phyloP scores from a whole-genome alignment of 129 eudicot genomes.

The Flaveria bidentis region DNA sequence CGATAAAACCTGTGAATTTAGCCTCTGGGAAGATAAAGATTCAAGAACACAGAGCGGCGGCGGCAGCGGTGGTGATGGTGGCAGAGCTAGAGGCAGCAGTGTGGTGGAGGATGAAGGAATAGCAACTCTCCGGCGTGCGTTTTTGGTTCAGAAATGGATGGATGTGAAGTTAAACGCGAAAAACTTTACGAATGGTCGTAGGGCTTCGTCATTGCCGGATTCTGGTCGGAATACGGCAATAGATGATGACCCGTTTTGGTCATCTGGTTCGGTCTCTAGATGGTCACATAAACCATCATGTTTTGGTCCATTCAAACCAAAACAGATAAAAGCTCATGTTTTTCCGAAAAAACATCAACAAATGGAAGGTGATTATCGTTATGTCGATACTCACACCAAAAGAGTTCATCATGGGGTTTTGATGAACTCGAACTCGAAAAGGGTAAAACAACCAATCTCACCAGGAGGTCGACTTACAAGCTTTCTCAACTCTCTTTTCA shows the following conservation, averaged over 20 bases:
- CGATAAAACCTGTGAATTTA: slow-evolving; percentile 11
- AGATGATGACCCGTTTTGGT: slow-evolving; percentile 40
- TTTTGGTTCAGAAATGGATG: slow-evolving; percentile 76
- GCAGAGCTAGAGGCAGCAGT: not conserved
- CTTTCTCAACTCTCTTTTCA: slow-evolving; percentile 57
- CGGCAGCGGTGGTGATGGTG: not conserved
- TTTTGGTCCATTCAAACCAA: slow-evolving; percentile 44
- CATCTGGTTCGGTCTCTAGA: not conserved
- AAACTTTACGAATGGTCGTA: slow-evolving; percentile 7
- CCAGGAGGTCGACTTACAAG: slow-evolving; percentile 68
- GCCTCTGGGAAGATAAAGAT: slow-evolving; percentile 20
- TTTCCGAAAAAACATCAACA: slow-evolving; percentile 3
- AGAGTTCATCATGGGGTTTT: slow-evolving; percentile 23
- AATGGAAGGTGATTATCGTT: slow-evolving; percentile 35
- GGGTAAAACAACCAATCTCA: slow-evolving; percentile 73
- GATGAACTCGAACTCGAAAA: slow-evolving; percentile 43
- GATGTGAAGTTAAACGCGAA: slow-evolving; percentile 46
- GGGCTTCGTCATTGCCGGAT: slow-evolving; percentile 36
- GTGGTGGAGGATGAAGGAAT: slow-evolving; percentile 48
- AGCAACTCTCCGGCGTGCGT: slow-evolving; percentile 55
- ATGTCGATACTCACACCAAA: not conserved
- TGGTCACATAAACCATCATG: slow-evolving; percentile 38
- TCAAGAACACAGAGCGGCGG: slow-evolving; percentile 22
- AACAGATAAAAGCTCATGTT: slow-evolving; percentile 37
- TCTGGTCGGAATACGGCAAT: not conserved